Conservation (phyloP, 257 asterid species). For the Solanum corneliomulleri region DNA sequence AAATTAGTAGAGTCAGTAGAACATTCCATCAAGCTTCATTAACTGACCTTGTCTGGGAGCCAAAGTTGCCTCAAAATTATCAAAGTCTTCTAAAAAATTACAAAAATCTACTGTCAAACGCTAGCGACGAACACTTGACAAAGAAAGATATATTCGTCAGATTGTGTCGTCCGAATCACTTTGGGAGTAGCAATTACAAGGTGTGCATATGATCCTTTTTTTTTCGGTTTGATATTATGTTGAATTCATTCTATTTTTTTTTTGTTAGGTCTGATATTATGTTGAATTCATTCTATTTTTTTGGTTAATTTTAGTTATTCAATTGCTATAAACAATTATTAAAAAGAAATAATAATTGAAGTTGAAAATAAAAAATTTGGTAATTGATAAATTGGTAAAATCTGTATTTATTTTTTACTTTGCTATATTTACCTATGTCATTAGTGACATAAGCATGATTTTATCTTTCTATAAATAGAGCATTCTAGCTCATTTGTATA, state of each 20-base stretch:
- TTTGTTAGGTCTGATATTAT: not conserved
- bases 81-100: conserved; percentile 15
- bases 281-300: too few species aligned
- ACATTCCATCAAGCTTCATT: conserved; percentile 31
- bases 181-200: conserved; percentile 19
- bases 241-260: not conserved
- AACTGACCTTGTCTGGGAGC: conserved; percentile 37
- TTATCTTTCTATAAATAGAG: too few species aligned
- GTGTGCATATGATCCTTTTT: not conserved
- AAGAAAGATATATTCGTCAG: conserved; percentile 31
- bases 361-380: too few species aligned
- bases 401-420: too few species aligned
- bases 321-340: too few species aligned
- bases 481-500: too few species aligned
- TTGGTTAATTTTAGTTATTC: too few species aligned
- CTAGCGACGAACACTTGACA: not conserved
- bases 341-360: too few species aligned
- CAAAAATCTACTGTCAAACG: not conserved
- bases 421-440: too few species aligned
- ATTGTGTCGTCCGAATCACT: conserved; percentile 20
- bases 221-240: too few species aligned
- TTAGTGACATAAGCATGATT: too few species aligned
- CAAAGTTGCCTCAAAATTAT: conserved; percentile 37
- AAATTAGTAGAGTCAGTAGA: conserved; percentile 18
- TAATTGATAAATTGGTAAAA: fast-evolving